Evolutionary conservation across 306 rosid genomes (phyloP).

Genomic region (Pyrus betulifolia): DNA sequence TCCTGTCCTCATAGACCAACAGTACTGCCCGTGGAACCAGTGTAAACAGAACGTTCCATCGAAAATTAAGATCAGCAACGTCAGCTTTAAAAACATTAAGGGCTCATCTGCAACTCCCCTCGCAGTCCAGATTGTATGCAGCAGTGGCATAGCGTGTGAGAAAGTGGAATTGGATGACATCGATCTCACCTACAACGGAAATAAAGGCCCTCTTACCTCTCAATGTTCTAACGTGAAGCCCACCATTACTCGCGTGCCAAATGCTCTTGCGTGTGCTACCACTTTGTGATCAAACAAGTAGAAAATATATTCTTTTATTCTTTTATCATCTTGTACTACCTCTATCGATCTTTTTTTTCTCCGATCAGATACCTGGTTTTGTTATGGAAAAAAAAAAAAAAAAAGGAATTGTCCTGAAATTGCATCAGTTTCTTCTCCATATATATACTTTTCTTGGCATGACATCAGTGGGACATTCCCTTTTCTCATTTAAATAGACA

Average conservation of each 20-base stretch:
- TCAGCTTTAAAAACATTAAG: not conserved
- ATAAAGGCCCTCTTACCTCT: not conserved
- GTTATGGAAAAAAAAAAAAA: too few species aligned
- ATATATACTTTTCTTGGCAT: too few species aligned
- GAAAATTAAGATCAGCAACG: not conserved
- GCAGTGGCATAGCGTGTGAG: not conserved
- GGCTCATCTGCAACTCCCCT: not conserved
- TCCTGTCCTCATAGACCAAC: not conserved
- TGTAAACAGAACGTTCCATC: not conserved
- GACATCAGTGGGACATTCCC: too few species aligned
- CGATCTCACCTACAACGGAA: not conserved
- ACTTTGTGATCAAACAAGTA: not conserved
- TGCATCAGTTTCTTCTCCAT: too few species aligned
- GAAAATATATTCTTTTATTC: not conserved
- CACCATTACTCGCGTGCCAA: not conserved
- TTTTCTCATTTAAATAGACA: too few species aligned
- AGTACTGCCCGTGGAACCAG: not conserved
- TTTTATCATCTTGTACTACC: too few species aligned
- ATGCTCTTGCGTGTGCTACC: not conserved
- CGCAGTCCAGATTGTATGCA: not conserved
- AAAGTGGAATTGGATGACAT: not conserved
- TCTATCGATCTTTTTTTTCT: too few species aligned
- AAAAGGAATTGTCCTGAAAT: too few species aligned
- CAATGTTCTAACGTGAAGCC: not conserved
- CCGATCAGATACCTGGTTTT: too few species aligned